Evolutionary conservation across 78 protist genomes (phyloP), one percentile per base, ranked within the genome.

Genomic region (Tieghemostelium lacteum): DNA sequence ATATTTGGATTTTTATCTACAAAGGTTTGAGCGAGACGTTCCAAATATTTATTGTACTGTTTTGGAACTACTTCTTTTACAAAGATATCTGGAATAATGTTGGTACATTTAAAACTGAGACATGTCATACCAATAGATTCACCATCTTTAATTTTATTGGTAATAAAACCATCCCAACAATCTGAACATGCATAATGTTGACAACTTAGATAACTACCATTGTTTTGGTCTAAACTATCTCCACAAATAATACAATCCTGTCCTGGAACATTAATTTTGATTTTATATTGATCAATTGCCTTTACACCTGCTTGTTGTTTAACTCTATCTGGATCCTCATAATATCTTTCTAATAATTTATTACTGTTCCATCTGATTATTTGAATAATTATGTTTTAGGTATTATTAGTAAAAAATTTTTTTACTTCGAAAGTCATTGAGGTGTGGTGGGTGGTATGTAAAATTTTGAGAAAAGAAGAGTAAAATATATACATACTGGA

Each of bases 1-100:
- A 80, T 80, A 40, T 80, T 80, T 64, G 88, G 88, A 19, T 80
- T 80, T 37, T 80, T 71, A 22, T 80, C 88, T 0, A 80, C 88
- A 67, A n/a, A 80, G n/a, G 88, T 80, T 39, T 55, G 76, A 1
- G 88, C 88, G 33, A 80, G 40, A 36, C 88, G 29, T 40, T 80
- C 76, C 31, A 80, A 57, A 67, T 67, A 80, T 40, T 80, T 80
- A 22, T 28, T n/a, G 24, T 80, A 80, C 10, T 24, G 20, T 26
- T 69, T 26, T 67, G 88, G 76, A 24, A 58, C 62, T 4, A 65
- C 75, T 22, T 16, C 10, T 36, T 86, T 29, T 24, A 73, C 71
- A 62, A 86, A 74, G 6, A 19, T 49, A 65, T 73, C 83, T 6
- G 92, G 73, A 17, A 70, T 45, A 40, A 73, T 62, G 6, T 19